Base-by-base conservation (phyloP, 495 filamentous ascomycete species). In the Aspergillus homomorphus region DNA sequence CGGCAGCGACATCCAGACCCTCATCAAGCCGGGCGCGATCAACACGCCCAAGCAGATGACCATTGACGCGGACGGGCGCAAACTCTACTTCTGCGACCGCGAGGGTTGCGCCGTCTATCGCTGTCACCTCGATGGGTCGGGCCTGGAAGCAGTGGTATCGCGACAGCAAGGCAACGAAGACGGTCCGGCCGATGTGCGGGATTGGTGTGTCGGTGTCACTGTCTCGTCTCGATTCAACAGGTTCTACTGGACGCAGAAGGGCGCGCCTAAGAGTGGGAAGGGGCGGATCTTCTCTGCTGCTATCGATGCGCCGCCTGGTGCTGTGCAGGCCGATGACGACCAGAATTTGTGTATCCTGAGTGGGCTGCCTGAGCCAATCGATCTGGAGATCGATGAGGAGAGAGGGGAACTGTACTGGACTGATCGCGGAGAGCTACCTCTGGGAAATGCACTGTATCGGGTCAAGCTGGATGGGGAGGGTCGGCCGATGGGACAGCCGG, bases 161-260 rank as follows among this genome's bases (percentile, higher is more conserved):
- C 75, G 77, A 10, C 65, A 76, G 53, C 63, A 45, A 48, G 55
- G 58, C 43, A 53, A 62, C 15, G 26, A 60, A n/a, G 58, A 66
- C 12, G 30, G 59, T 20, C 24, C 58, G 9, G 69, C 18, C 8
- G 28, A 75, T 65, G 2, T 57, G 72, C 44, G 44, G 52, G 56
- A 67, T 1, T 73, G 69, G 71, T 72, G 69, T 26, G 69, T 72
- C 33, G 69, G 71, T 10, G 59, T 73, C 26, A 51, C 71, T 15
- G 66, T 73, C 12, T 57, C 58, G n/a, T 62, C 64, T 0, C 54
- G 16, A 0, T 59, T 65, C 0, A 64, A 73, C n/a, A 77, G 79
- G 51, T 68, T 84, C 28, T 82, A 78, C 64, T 84, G 81, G 81
- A 80, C 81, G 0, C 82, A 83, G 57, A 84, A 84, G 59, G 82